A percentile compares a stretch with the other conserved stretches of the same genome.
These are phyloP conservation scores for Cymbopogon citratus DNA, from an alignment of 176 grass and related monocot species.

Conservation along the genomic window DNA sequence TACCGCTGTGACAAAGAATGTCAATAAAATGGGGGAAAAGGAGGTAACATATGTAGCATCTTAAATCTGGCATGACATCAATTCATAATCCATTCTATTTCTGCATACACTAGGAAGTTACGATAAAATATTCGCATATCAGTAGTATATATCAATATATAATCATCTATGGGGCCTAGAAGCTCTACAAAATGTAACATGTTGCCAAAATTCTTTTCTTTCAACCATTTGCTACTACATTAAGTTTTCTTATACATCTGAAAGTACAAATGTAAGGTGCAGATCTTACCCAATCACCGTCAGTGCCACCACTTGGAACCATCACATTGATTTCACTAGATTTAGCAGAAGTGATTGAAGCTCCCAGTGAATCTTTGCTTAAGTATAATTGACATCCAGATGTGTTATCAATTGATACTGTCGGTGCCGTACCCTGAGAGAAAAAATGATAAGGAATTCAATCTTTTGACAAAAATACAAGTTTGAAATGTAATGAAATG, in stretches of 20 bases:
- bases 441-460: not conserved
- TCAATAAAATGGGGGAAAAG: not conserved
- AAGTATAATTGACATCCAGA: slow-evolving; percentile 95
- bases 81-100: not conserved
- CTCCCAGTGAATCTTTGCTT: slow-evolving; percentile 63
- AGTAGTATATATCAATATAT: not conserved
- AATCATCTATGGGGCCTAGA: not conserved
- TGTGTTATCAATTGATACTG: slow-evolving; percentile 93
- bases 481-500: not conserved
- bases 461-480: not conserved
- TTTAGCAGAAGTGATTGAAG: slow-evolving; percentile 94
- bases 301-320: slow-evolving; percentile 50
- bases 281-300: slow-evolving; percentile 82
- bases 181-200: not conserved
- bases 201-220: not conserved
- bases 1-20: not conserved
- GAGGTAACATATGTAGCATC: not conserved
- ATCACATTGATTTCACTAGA: slow-evolving; percentile 97
- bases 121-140: not conserved
- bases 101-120: not conserved
- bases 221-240: not conserved
- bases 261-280: not conserved
- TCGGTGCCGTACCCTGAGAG: slow-evolving; percentile 74
- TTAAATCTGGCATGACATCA: not conserved
- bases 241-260: not conserved